Evolutionary conservation across 108 stramenopile genomes (phyloP), one percentile per base, ranked within the genome.

Genomic region (Nitzschia putrida): DNA sequence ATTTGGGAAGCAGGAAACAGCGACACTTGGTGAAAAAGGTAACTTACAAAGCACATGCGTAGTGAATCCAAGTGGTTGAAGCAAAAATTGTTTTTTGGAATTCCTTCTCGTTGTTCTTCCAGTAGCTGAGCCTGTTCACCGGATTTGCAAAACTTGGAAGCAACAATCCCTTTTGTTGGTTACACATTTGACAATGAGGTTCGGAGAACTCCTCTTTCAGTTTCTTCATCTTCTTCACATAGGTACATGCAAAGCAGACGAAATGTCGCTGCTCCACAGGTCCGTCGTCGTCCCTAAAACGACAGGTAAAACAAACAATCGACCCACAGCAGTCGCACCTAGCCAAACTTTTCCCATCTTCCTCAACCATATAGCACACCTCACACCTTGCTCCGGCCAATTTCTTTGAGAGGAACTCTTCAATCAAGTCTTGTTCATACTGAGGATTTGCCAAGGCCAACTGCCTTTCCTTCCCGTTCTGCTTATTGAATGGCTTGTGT

Each of bases 31-130:
- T 16, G 39, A 56, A 24, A 57, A 68, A 64, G 29, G 12, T 56
- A 58, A 88, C 91, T 86, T 74, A 91, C 92, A 83, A 71, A 54
- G 79, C 86, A 77, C 93, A 94, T 11, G 85, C 3, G 24, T 81
- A 58, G 69, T 94, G 93, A 38, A 78, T 70, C 76, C 84, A 94
- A 9, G 81, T 57, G 29, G 68, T 69, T 43, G 66, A 63, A 20
- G 76, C 83, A 61, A 88, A 94, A 13, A 85, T 72, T 2, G 88
- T 76, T 39, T 73, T 78, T 16, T 89, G 61, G 52, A 68, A 88
- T 57, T 66, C 51, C 25, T 65, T 64, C 45, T 42, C 47, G 43
- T 80, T 75, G 8, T 63, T 61, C 29, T 75, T 85, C 88, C 87
- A 93, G 49, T 73, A 65, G 3, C 26, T 53, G 64, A 83, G 80